A percentile compares a stretch with the other conserved stretches of the same genome.
phyloP scores from a whole-genome alignment of 202 grass and related monocot species.

The Eragrostis tef region DNA sequence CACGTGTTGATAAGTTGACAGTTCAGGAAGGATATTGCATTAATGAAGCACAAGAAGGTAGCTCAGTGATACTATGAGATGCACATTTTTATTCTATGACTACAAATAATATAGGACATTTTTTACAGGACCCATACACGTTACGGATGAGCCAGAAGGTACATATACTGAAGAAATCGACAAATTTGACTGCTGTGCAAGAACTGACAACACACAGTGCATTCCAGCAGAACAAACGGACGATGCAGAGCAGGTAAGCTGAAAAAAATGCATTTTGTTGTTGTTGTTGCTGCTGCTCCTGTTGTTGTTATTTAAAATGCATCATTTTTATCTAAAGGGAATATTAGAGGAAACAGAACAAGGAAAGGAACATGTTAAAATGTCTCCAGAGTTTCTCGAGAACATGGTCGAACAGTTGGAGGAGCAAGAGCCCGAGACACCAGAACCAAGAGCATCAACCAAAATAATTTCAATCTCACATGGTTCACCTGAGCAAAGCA shows the following conservation, averaged over 20 bases:
- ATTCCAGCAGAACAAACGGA: conserved; percentile 52
- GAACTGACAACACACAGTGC: neutral
- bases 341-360: conserved; percentile 49
- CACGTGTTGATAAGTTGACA: conserved; percentile 36
- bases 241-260: conserved; percentile 55
- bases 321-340: conserved; percentile 46
- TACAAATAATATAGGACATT: conserved; percentile 45
- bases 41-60: conserved; percentile 66
- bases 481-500: conserved; percentile 47
- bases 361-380: conserved; percentile 44
- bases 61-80: conserved; percentile 29
- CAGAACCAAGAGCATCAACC: conserved; percentile 49
- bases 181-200: conserved; percentile 34
- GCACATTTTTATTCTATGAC: conserved; percentile 5
- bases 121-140: conserved; percentile 49
- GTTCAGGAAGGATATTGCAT: conserved; percentile 45
- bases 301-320: conserved; percentile 13
- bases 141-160: conserved; percentile 38
- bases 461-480: conserved; percentile 49
- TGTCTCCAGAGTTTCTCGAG: conserved; percentile 47
- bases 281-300: neutral
- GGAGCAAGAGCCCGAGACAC: conserved; percentile 57
- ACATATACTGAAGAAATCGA: conserved; percentile 34
- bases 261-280: conserved; percentile 9
- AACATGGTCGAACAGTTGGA: conserved; percentile 52